These are phyloP conservation scores for Argentina anserina DNA, from an alignment of 306 rosid species.

Conservation along the genomic window DNA sequence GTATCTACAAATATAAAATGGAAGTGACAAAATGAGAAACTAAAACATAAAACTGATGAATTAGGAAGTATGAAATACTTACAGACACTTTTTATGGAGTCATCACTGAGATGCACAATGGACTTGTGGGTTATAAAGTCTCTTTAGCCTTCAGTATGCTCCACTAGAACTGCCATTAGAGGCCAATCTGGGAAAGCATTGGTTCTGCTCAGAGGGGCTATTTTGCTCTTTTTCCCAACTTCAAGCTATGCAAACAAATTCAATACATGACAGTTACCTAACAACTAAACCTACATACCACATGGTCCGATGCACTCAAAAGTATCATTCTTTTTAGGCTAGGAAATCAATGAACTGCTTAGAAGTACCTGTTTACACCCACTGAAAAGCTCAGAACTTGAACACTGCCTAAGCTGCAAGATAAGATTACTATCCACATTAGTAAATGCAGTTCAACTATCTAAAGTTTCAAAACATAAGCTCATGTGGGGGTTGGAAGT, in stretches of 20 bases:
- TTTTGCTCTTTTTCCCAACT: conserved; percentile 30
- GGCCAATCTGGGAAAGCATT: conserved; percentile 61
- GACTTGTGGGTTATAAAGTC: conserved; percentile 44
- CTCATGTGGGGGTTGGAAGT: neutral
- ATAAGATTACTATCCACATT: neutral
- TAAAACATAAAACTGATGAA: neutral
- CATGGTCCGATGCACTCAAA: neutral
- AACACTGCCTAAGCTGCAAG: conserved; percentile 56
- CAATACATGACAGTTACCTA: neutral
- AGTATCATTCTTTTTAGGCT: neutral
- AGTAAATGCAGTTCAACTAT: neutral
- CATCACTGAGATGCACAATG: conserved; percentile 65
- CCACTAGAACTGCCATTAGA: conserved; percentile 53
- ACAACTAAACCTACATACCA: neutral
- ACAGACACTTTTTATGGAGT: conserved; percentile 77
- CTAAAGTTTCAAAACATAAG: neutral
- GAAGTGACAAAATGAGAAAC: neutral
- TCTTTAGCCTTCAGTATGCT: conserved; percentile 45
- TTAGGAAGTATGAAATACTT: conserved; percentile 21
- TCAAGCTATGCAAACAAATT: conserved; percentile 24
- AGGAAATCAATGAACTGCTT: neutral
- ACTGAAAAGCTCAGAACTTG: conserved; percentile 43
- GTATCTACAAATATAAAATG: conserved; percentile 26
- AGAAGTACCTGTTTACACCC: conserved; percentile 38
- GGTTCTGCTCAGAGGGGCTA: conserved; percentile 51